phyloP scores from a whole-genome alignment of 441 rosid species.

The Populus hybrid region DNA sequence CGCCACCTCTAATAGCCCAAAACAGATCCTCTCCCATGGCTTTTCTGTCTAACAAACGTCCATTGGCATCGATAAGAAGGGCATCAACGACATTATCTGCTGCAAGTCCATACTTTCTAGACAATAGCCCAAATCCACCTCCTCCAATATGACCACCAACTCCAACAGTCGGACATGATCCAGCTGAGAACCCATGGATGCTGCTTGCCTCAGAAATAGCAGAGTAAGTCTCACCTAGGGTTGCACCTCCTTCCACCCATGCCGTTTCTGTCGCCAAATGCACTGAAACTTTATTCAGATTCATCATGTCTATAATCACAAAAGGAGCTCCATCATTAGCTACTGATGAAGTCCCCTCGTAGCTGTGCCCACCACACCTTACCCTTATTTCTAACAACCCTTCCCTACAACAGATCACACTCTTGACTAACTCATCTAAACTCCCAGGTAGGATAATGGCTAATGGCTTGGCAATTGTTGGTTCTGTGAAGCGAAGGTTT shows the following conservation, averaged over 20 bases:
- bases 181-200: slow-evolving; percentile 54
- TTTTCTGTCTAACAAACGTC: slow-evolving; percentile 36
- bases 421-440: slow-evolving; percentile 36
- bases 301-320: slow-evolving; percentile 40
- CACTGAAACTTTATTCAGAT: slow-evolving; percentile 23
- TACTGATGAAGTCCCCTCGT: slow-evolving; percentile 55
- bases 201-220: slow-evolving; percentile 45
- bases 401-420: slow-evolving; percentile 40
- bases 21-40: slow-evolving; percentile 64
- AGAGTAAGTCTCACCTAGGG: slow-evolving; percentile 58
- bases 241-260: slow-evolving; percentile 63
- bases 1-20: slow-evolving; percentile 79
- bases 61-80: slow-evolving; percentile 44
- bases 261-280: slow-evolving; percentile 38
- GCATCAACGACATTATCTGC: slow-evolving; percentile 66
- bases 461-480: slow-evolving; percentile 27
- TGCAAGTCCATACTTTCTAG: slow-evolving; percentile 64
- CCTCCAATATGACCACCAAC: slow-evolving; percentile 44
- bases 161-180: slow-evolving; percentile 44
- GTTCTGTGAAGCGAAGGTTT: slow-evolving; percentile 24
- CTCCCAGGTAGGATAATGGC: slow-evolving; percentile 52
- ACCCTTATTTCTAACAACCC: slow-evolving; percentile 38
- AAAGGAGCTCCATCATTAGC: slow-evolving; percentile 32
- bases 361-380: slow-evolving; percentile 73
- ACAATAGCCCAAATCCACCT: slow-evolving; percentile 58